These are phyloP conservation scores for Akanthomyces lecanii DNA, from an alignment of 2,329 filamentous ascomycete genomes.

Conservation along the genomic window DNA sequence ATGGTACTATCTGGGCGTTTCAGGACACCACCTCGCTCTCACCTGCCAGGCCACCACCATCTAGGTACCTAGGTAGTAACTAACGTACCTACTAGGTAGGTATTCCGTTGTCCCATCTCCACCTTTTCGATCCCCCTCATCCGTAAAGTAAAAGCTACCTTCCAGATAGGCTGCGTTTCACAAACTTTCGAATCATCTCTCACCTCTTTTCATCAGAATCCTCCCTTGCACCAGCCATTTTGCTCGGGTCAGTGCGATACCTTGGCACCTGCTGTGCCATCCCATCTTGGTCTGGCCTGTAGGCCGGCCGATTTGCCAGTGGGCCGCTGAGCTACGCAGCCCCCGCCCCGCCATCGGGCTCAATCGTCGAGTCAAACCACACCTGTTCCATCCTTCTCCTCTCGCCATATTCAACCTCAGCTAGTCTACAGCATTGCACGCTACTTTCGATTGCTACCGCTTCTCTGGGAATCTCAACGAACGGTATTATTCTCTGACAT, in stretches of 20 bases:
- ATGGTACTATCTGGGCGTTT: no score
- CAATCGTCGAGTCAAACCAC: constrained; percentile 15
- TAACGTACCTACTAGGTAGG: no score
- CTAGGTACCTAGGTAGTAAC: background rate
- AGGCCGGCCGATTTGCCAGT: constrained; percentile 14
- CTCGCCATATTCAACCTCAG: background rate
- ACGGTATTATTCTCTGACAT: background rate
- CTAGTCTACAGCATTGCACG: no score
- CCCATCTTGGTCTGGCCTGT: constrained; percentile 12
- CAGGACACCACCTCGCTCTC: no score
- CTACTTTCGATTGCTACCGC: background rate
- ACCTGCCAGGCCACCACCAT: background rate
- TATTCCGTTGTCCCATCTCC: constrained; percentile 9
- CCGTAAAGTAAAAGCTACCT: background rate
- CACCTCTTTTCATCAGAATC: constrained; percentile 5
- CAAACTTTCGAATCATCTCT: background rate
- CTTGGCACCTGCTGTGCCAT: background rate
- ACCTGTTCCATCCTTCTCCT: background rate
- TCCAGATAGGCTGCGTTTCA: background rate
- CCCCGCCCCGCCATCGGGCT: constrained; percentile 17
- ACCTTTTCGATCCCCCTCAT: constrained; percentile 18
- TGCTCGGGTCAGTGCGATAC: background rate
- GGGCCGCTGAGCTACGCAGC: constrained; percentile 1
- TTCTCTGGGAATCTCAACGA: background rate
- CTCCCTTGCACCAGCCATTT: background rate